These are phyloP conservation scores for Termitomyces sp. DNA, from an alignment of 1,284 basidiomycete genomes.

Conservation along the genomic window DNA sequence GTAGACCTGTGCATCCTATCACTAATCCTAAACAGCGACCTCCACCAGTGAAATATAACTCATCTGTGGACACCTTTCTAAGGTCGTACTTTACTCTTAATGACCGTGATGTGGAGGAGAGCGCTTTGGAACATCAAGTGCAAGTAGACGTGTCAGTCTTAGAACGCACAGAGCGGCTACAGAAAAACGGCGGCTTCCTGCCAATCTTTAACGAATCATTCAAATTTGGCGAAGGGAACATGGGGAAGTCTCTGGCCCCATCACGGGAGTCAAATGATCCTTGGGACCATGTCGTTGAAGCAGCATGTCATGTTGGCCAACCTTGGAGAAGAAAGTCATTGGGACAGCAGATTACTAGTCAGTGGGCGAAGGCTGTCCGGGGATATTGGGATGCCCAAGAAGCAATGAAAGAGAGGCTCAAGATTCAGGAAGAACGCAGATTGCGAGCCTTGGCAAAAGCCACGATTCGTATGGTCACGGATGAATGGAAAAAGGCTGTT, in stretches of 20 bases:
- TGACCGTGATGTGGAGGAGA: conserved; percentile 42
- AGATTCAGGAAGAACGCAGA: conserved; percentile 63
- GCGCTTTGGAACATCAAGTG: conserved; percentile 40
- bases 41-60: conserved; percentile 41
- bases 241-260: conserved; percentile 16
- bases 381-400: conserved; percentile 76
- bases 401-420: conserved; percentile 60
- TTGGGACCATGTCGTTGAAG: conserved; percentile 54
- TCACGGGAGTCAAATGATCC: conserved; percentile 32
- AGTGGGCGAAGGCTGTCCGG: conserved; percentile 67
- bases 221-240: conserved; percentile 18
- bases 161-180: conserved; percentile 49
- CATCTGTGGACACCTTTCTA: conserved; percentile 52
- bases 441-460: conserved; percentile 66
- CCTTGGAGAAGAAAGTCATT: conserved; percentile 36
- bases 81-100: conserved; percentile 54
- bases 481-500: conserved; percentile 88
- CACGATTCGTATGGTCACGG: conserved; percentile 65
- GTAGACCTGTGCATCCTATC: conserved; percentile 51
- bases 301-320: conserved; percentile 31
- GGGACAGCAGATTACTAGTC: conserved; percentile 43
- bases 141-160: conserved; percentile 45
- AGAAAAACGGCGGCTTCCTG: conserved; percentile 32
- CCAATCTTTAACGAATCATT: conserved; percentile 29
- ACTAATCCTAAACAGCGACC: conserved; percentile 69